Percentiles rank a stretch among this genome's conserved stretches.
Evolutionary conservation across 306 rosid species (phyloP).

Genomic region (Rosa multiflora): DNA sequence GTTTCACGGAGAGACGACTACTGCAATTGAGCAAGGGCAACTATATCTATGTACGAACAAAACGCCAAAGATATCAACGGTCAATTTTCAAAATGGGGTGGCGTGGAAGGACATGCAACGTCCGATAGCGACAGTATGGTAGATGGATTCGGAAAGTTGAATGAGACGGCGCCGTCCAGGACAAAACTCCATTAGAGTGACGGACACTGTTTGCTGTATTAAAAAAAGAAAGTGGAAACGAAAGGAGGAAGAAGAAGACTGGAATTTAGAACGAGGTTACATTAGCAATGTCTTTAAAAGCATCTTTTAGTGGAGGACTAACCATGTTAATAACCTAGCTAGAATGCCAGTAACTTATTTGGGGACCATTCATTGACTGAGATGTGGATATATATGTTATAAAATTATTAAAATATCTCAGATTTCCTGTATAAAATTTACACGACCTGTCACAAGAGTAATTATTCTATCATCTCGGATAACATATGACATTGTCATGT

Average conservation of each 20-base stretch:
- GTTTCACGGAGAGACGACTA: neutral
- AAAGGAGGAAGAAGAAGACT: neutral
- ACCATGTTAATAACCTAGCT: neutral
- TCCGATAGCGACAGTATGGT: conserved; percentile 21
- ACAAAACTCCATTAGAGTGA: conserved; percentile 23
- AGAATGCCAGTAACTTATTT: neutral
- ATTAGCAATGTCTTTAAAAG: neutral
- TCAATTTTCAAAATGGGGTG: conserved; percentile 13
- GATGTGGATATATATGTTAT: neutral
- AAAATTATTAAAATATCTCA: no score
- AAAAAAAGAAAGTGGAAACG: neutral
- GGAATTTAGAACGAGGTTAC: neutral
- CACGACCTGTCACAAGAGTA: no score
- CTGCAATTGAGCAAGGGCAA: neutral
- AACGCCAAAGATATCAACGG: conserved; percentile 11
- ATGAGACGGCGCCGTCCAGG: conserved; percentile 27
- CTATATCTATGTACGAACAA: neutral
- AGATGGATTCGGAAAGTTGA: conserved; percentile 27
- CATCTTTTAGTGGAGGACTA: neutral
- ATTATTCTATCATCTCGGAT: no score
- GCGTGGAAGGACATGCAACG: conserved; percentile 29
- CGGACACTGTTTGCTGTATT: neutral
- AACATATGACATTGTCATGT: no score
- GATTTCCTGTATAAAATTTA: no score
- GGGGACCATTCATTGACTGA: neutral